phyloP scores from a whole-genome alignment of 148 eudicot genomes.

The Chenopodium quinoa region DNA sequence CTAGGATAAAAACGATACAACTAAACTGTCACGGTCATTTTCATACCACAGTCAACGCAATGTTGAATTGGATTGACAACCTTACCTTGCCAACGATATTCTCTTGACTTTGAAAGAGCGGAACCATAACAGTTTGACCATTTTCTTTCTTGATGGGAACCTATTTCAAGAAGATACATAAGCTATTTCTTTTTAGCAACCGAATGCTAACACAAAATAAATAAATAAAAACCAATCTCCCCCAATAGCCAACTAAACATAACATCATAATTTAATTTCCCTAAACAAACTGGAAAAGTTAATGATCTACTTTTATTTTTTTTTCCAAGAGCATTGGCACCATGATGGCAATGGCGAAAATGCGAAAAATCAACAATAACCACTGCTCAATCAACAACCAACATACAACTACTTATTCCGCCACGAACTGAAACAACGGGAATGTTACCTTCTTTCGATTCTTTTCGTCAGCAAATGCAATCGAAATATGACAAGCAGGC shows the following conservation, averaged over 20 bases:
- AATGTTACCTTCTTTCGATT: constrained; percentile 77
- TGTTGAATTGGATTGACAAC: neutral
- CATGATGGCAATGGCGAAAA: neutral
- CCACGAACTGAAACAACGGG: neutral
- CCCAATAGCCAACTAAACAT: neutral
- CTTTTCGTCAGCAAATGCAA: constrained; percentile 76
- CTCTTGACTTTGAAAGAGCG: constrained; percentile 91
- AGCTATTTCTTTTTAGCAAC: neutral
- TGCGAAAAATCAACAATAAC: neutral
- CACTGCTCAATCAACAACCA: neutral
- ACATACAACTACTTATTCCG: neutral
- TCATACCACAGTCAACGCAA: neutral
- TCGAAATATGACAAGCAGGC: constrained; percentile 83
- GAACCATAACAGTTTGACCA: constrained; percentile 74
- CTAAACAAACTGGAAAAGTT: neutral
- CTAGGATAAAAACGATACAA: neutral
- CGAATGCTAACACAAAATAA: neutral
- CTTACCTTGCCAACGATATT: constrained; percentile 84
- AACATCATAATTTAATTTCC: neutral
- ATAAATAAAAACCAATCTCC: neutral
- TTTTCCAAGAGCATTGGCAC: neutral
- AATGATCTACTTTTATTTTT: neutral
- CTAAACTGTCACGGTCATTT: neutral
- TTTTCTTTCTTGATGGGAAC: constrained; percentile 79
- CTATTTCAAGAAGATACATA: constrained; percentile 27